phyloP scores from a whole-genome alignment of 345 rosid genomes.

The Ceriops zippeliana region DNA sequence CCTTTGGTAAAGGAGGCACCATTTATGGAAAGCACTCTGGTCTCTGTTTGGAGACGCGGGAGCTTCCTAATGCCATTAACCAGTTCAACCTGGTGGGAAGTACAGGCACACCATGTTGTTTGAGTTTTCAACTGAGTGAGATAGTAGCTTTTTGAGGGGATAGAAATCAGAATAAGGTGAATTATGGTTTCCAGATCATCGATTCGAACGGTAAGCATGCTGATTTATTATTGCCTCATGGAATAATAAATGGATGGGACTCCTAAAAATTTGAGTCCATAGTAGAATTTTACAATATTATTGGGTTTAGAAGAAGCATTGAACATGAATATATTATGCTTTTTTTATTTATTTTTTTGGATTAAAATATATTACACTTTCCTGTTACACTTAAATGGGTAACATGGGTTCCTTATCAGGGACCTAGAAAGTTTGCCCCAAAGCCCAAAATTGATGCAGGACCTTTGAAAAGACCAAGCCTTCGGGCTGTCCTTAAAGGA shows the following conservation, averaged over 20 bases:
- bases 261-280: not conserved
- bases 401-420: too few species aligned
- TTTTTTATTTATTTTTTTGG: too few species aligned
- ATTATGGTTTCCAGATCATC: not conserved
- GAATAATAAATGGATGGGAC: not conserved
- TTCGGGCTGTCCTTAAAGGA: too few species aligned
- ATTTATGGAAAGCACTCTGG: constrained; percentile 76
- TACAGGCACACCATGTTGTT: constrained; percentile 74
- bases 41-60: constrained; percentile 86
- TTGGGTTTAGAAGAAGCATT: too few species aligned
- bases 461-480: too few species aligned
- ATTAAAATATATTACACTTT: too few species aligned
- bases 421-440: too few species aligned
- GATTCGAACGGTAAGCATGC: not conserved
- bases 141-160: not conserved
- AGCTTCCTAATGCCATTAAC: constrained; percentile 86
- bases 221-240: not conserved
- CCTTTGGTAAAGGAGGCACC: constrained; percentile 64
- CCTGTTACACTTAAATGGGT: too few species aligned
- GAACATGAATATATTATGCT: too few species aligned
- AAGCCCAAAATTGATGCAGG: too few species aligned
- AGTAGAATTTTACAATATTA: too few species aligned
- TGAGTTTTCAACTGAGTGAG: constrained; percentile 63
- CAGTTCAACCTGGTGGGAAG: constrained; percentile 75
- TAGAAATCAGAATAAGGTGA: constrained; percentile 2